phyloP scores from a whole-genome alignment of 2,329 filamentous ascomycete species.

The Scorias spongiosa region DNA sequence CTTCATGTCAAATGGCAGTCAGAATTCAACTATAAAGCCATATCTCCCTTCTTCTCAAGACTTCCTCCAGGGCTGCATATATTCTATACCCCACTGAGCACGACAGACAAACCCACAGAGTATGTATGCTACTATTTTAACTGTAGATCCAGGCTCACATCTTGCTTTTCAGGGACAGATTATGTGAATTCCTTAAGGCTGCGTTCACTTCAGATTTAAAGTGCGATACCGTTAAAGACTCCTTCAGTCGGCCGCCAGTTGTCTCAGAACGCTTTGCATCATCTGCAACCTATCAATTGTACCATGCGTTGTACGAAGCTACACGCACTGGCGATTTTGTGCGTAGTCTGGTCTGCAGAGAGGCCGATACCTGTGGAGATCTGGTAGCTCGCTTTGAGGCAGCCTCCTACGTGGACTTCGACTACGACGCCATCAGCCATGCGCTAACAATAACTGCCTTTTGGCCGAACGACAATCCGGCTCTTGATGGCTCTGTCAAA shows the following conservation, averaged over 20 bases:
- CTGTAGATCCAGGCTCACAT: slow-evolving; percentile 1
- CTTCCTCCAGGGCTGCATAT: slow-evolving; percentile 70
- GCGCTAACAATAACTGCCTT: slow-evolving; percentile 49
- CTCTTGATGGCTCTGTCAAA: not conserved
- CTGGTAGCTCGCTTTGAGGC: not conserved
- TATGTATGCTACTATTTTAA: slow-evolving; percentile 12
- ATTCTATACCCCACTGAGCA: slow-evolving; percentile 48
- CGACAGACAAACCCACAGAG: slow-evolving; percentile 18
- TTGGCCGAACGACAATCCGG: slow-evolving; percentile 30
- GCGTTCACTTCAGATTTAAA: slow-evolving; percentile 40
- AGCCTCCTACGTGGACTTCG: slow-evolving; percentile 58
- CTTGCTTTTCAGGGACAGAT: slow-evolving; percentile 3
- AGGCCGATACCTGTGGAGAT: not conserved
- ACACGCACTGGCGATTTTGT: not conserved
- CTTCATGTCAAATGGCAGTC: slow-evolving; percentile 71
- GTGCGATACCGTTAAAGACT: slow-evolving; percentile 34
- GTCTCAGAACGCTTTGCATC: slow-evolving; percentile 45
- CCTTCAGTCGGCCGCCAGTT: slow-evolving; percentile 28
- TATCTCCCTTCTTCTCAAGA: slow-evolving; percentile 59
- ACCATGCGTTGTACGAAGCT: slow-evolving; percentile 47
- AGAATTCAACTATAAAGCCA: slow-evolving; percentile 38
- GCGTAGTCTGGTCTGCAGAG: not conserved
- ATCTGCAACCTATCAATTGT: slow-evolving; percentile 53
- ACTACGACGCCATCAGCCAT: slow-evolving; percentile 56
- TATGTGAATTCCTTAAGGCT: slow-evolving; percentile 45